Evolutionary conservation across 495 filamentous ascomycete species (phyloP).

Genomic region (Rostrohypoxylon terebratum): DNA sequence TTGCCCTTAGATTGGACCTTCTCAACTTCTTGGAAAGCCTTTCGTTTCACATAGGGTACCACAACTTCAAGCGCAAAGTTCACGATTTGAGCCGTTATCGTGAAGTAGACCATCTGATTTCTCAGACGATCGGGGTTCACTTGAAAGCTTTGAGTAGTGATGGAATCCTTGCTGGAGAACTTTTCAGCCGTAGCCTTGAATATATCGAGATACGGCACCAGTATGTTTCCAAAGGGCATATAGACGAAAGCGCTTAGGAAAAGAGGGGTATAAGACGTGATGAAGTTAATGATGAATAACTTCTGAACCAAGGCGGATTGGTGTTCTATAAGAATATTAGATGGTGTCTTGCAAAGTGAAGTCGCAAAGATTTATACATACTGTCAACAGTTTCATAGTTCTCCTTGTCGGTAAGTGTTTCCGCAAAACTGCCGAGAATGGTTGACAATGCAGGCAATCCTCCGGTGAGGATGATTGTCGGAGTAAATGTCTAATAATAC

Average conservation of each 20-base stretch:
- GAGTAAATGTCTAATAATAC: conserved; percentile 77
- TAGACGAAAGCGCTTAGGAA: conserved; percentile 97
- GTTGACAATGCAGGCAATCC: conserved; percentile 81
- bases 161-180: conserved; percentile 78
- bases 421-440: conserved; percentile 80
- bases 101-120: conserved; percentile 97
- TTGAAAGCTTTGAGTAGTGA: conserved; percentile 74
- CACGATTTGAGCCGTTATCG: conserved; percentile 93
- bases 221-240: conserved; percentile 87
- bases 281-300: conserved; percentile 95
- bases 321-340: conserved; percentile 60
- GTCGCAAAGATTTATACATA: conserved; percentile 31
- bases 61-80: conserved; percentile 87
- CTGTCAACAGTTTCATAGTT: conserved; percentile 89
- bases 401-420: conserved; percentile 83
- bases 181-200: conserved; percentile 81
- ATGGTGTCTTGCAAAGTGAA: background rate
- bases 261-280: conserved; percentile 93
- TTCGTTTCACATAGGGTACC: conserved; percentile 85
- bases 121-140: conserved; percentile 87
- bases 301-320: conserved; percentile 87
- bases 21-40: conserved; percentile 77
- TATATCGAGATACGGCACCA: conserved; percentile 91
- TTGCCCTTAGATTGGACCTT: conserved; percentile 70
- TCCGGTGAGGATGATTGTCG: conserved; percentile 85